A percentile compares a stretch with the other conserved stretches of the same genome.
Conservation (phyloP, 176 grass and related monocot species). For the Aegilops speltoides region DNA sequence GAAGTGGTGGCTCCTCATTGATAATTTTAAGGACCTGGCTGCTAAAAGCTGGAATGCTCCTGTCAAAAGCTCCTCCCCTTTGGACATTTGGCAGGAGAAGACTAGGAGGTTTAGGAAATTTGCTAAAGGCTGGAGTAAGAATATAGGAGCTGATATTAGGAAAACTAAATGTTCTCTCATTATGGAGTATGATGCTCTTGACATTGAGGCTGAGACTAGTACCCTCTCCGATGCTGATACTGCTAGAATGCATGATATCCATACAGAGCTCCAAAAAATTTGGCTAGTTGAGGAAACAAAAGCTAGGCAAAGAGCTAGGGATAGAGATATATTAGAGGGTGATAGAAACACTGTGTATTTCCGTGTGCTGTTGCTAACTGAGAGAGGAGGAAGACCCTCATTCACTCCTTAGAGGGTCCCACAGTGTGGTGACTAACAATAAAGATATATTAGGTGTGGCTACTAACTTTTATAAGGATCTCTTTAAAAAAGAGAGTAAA, state of each 20-base stretch:
- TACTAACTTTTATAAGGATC: background rate
- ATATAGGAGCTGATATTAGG: background rate
- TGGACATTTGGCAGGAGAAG: background rate
- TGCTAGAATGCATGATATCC: background rate
- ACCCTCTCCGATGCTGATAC: background rate
- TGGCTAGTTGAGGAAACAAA: too few species aligned
- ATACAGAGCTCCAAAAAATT: too few species aligned
- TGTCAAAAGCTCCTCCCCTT: background rate
- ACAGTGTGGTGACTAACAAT: rapidly evolving
- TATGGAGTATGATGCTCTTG: background rate
- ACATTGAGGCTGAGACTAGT: background rate
- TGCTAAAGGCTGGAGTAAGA: background rate
- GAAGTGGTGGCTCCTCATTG: background rate
- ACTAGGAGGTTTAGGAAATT: background rate
- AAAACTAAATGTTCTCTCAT: background rate
- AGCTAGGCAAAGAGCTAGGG: background rate
- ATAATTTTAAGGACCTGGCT: background rate
- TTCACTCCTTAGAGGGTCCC: background rate
- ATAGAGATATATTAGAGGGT: background rate
- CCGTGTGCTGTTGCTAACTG: background rate
- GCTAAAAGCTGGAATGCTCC: background rate
- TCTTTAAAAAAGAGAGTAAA: background rate
- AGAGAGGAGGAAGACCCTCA: background rate
- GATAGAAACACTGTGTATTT: background rate
- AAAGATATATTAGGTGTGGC: background rate